Evolutionary conservation across 306 rosid genomes (phyloP).

Genomic region (Prunus padus): DNA sequence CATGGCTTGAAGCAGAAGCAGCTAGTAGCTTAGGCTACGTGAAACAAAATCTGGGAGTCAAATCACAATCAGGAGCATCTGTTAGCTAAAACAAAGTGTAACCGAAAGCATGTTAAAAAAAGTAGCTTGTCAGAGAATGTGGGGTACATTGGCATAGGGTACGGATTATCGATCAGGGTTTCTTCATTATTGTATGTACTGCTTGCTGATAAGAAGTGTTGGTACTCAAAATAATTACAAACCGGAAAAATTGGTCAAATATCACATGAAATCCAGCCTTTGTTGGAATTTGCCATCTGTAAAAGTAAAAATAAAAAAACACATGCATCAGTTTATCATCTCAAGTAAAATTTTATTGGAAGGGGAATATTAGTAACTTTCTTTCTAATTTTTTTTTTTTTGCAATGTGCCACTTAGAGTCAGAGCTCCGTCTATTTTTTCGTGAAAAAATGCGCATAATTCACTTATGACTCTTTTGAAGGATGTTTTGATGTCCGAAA

Average conservation of each 20-base stretch:
- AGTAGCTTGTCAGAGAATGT: constrained; percentile 47
- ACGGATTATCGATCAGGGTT: constrained; percentile 32
- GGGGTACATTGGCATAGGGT: constrained; percentile 43
- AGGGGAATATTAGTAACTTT: too few species aligned
- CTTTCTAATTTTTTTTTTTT: too few species aligned
- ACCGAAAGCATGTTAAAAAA: constrained; percentile 4
- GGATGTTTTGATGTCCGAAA: too few species aligned
- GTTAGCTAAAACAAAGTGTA: constrained; percentile 6
- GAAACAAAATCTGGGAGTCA: constrained; percentile 13
- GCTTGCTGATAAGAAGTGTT: background rate
- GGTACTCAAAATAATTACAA: too few species aligned
- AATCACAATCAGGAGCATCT: constrained; percentile 12
- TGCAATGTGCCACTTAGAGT: too few species aligned
- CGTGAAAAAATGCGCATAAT: accelerated
- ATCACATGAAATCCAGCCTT: too few species aligned
- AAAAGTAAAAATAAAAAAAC: accelerated
- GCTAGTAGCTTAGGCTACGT: background rate
- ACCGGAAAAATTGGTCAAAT: too few species aligned
- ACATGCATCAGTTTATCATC: too few species aligned
- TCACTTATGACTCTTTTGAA: too few species aligned
- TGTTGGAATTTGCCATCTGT: too few species aligned
- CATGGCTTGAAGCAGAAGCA: constrained; percentile 3
- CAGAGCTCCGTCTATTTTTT: too few species aligned
- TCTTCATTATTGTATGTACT: background rate
- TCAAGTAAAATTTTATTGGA: too few species aligned